Percentiles rank a stretch among this genome's conserved stretches.
Conservation (phyloP, 2,329 filamentous ascomycete species). For the Sphaerulina populicola region DNA sequence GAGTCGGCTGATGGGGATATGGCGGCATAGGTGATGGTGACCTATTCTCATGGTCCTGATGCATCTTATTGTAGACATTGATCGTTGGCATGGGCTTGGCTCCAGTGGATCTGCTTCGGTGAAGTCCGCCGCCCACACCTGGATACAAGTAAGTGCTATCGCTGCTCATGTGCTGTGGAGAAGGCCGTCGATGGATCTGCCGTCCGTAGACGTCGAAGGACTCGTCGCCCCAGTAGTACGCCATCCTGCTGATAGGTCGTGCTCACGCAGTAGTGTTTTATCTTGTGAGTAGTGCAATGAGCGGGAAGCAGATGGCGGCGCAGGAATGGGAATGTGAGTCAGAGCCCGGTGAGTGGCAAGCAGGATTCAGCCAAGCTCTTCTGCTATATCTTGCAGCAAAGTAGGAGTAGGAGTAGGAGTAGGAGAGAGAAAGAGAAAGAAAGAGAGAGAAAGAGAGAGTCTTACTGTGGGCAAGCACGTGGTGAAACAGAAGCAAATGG, state of each 20-base stretch:
- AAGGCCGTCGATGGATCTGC: constrained; percentile 14
- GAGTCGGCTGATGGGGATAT: constrained; percentile 4
- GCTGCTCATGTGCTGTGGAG: constrained; percentile 17
- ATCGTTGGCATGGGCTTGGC: constrained; percentile 39
- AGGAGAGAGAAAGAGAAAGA: too few relatives aligned
- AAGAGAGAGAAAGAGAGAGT: background rate
- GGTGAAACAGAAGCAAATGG: background rate
- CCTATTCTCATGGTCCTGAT: constrained; percentile 14
- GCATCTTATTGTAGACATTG: constrained; percentile 41
- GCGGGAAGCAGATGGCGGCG: background rate
- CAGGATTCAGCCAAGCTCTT: constrained; percentile 1
- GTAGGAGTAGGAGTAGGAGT: too few relatives aligned
- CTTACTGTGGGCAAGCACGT: background rate
- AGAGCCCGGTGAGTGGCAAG: constrained; percentile 10
- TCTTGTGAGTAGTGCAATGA: background rate
- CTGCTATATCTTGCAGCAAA: background rate
- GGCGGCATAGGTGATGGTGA: constrained; percentile 16
- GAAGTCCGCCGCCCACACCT: constrained; percentile 28
- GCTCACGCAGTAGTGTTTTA: background rate
- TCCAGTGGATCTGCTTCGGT: constrained; percentile 41
- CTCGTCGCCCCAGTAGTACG: constrained; percentile 22
- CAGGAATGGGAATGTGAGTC: constrained; percentile 1
- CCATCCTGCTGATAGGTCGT: constrained; percentile 6
- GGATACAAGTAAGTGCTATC: constrained; percentile 23
- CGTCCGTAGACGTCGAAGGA: constrained; percentile 19